These are phyloP conservation scores for Boletus sp. DNA, from an alignment of 768 basidiomycete genomes.

Conservation along the genomic window DNA sequence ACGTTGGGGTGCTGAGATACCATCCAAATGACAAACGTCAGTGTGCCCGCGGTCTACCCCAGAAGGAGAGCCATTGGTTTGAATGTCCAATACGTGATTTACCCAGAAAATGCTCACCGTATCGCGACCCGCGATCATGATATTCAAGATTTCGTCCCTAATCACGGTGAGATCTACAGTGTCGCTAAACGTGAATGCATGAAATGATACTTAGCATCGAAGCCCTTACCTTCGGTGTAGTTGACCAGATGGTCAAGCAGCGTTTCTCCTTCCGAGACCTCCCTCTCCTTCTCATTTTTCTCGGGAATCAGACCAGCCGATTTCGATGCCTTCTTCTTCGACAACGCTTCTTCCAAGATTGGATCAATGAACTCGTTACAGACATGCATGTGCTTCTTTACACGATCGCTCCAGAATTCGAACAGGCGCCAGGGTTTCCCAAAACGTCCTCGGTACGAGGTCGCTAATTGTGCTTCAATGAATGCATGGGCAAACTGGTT, in stretches of 20 bases:
- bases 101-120: conserved; percentile 21
- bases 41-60: conserved; percentile 28
- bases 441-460: conserved; percentile 38
- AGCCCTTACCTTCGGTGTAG: conserved; percentile 25
- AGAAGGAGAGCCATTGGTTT: neutral
- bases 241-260: conserved; percentile 32
- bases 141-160: conserved; percentile 37
- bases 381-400: conserved; percentile 43
- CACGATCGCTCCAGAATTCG: conserved; percentile 52
- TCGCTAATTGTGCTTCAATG: conserved; percentile 43
- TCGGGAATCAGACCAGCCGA: conserved; percentile 21
- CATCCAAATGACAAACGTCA: conserved; percentile 32
- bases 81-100: neutral
- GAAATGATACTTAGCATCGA: neutral
- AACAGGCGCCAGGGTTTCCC: conserved; percentile 49
- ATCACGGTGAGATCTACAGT: conserved; percentile 30
- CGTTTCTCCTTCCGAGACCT: conserved; percentile 25
- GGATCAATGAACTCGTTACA: conserved; percentile 54
- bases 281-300: conserved; percentile 6
- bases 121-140: conserved; percentile 37
- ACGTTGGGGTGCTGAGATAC: conserved; percentile 30
- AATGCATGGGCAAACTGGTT: conserved; percentile 49
- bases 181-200: neutral
- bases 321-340: conserved; percentile 32
- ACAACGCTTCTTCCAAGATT: conserved; percentile 48